Evolutionary conservation across 1,284 basidiomycete genomes (phyloP).

Genomic region (Trametes hirsuta): DNA sequence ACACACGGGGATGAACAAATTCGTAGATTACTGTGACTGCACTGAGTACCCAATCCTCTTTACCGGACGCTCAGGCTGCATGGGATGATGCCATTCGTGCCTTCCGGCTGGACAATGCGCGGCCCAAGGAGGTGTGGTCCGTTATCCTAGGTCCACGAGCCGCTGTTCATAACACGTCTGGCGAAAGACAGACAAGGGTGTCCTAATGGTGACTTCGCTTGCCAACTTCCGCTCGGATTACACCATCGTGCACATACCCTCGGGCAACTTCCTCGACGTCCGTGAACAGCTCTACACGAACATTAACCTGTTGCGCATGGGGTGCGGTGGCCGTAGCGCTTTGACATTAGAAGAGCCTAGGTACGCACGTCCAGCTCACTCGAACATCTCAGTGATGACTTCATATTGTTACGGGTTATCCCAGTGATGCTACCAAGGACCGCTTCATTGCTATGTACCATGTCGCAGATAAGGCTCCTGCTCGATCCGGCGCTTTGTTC

Average conservation of each 20-base stretch:
- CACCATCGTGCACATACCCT: conserved; percentile 76
- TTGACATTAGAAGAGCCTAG: conserved; percentile 76
- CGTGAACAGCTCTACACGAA: conserved; percentile 74
- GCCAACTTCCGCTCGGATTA: conserved; percentile 84
- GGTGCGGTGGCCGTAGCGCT: conserved; percentile 73
- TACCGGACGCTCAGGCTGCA: conserved; percentile 53
- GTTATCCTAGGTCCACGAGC: not conserved
- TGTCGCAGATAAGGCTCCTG: conserved; percentile 48
- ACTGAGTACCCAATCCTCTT: conserved; percentile 47
- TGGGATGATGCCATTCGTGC: conserved; percentile 63
- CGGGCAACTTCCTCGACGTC: conserved; percentile 64
- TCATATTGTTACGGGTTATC: not conserved
- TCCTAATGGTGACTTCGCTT: conserved; percentile 79
- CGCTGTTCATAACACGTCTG: not conserved
- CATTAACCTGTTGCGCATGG: conserved; percentile 78
- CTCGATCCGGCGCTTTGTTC: conserved; percentile 44
- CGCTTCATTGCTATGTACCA: conserved; percentile 73
- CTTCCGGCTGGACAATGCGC: conserved; percentile 66
- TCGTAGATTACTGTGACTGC: conserved; percentile 61
- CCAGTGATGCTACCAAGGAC: conserved; percentile 75
- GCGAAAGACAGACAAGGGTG: conserved; percentile 62
- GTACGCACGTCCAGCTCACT: conserved; percentile 36
- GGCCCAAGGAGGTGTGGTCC: conserved; percentile 59
- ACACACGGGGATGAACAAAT: not conserved
- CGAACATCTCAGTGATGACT: not conserved